These are phyloP conservation scores for Daldinia concentrica DNA, from an alignment of 495 filamentous ascomycete genomes.

Conservation along the genomic window DNA sequence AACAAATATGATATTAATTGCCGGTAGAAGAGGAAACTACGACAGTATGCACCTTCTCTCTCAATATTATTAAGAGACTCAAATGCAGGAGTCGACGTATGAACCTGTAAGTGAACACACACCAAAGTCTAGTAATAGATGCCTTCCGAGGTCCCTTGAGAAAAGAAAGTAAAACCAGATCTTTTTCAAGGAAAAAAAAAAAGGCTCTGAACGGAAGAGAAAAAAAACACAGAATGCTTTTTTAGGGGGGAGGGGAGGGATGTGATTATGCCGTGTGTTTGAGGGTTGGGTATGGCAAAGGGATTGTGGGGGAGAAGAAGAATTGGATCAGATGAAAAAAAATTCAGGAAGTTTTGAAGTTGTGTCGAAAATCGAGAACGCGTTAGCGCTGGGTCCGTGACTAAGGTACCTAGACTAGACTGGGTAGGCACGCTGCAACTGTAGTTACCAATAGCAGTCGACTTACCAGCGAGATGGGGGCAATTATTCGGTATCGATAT, in stretches of 20 bases:
- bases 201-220: constrained; percentile 41
- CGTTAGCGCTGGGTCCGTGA: constrained; percentile 41
- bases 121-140: constrained; percentile 33
- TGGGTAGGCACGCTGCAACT: constrained; percentile 19
- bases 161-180: constrained; percentile 51
- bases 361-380: constrained; percentile 46
- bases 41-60: constrained; percentile 30
- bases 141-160: constrained; percentile 49
- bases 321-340: constrained; percentile 49
- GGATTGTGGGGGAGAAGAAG: constrained; percentile 48
- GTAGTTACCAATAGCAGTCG: constrained; percentile 24
- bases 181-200: constrained; percentile 48
- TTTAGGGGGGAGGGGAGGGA: constrained; percentile 27
- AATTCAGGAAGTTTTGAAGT: constrained; percentile 46
- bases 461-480: constrained; percentile 14
- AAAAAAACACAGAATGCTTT: constrained; percentile 44
- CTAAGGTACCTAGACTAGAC: constrained; percentile 31
- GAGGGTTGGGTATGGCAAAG: constrained; percentile 50
- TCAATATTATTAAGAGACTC: constrained; percentile 29
- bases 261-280: constrained; percentile 41
- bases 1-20: constrained; percentile 23
- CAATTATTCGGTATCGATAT: constrained; percentile 29
- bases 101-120: constrained; percentile 16
- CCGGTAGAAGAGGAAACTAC: constrained; percentile 18
- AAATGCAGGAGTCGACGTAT: constrained; percentile 9